phyloP scores from a whole-genome alignment of 768 basidiomycete genomes.

The Russula foetens region DNA sequence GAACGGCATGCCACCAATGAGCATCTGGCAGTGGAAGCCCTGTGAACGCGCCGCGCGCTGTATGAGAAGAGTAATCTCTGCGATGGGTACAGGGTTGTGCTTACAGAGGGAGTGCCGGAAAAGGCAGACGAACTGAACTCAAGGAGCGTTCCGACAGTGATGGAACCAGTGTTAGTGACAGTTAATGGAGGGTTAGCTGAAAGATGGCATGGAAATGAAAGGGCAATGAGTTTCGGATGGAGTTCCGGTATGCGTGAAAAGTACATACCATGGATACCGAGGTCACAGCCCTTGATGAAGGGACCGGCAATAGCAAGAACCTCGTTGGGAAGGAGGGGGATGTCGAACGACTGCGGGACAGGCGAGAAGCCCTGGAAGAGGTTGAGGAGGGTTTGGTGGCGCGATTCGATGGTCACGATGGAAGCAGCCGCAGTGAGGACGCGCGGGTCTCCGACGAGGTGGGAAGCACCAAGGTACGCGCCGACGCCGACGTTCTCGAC shows the following conservation, averaged over 20 bases:
- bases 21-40: conserved; percentile 67
- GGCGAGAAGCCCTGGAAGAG: conserved; percentile 51
- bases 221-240: neutral
- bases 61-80: neutral
- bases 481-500: conserved; percentile 71
- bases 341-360: conserved; percentile 65
- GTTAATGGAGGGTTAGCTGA: conserved; percentile 51
- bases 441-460: conserved; percentile 50
- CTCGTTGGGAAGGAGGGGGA: conserved; percentile 59
- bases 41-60: conserved; percentile 22
- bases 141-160: conserved; percentile 51
- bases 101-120: conserved; percentile 41
- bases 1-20: conserved; percentile 50
- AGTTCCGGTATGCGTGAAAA: accelerated
- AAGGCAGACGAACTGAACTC: conserved; percentile 52
- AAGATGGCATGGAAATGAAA: no score
- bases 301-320: conserved; percentile 59
- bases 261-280: conserved; percentile 47
- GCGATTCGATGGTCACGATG: conserved; percentile 75
- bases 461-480: conserved; percentile 70
- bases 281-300: conserved; percentile 63
- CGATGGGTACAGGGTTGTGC: conserved; percentile 11
- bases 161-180: conserved; percentile 54
- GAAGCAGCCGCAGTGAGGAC: conserved; percentile 59
- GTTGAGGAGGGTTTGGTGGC: conserved; percentile 75